These are phyloP conservation scores for Ramularia endophylla DNA, from an alignment of 2,329 filamentous ascomycete genomes.

Conservation along the genomic window DNA sequence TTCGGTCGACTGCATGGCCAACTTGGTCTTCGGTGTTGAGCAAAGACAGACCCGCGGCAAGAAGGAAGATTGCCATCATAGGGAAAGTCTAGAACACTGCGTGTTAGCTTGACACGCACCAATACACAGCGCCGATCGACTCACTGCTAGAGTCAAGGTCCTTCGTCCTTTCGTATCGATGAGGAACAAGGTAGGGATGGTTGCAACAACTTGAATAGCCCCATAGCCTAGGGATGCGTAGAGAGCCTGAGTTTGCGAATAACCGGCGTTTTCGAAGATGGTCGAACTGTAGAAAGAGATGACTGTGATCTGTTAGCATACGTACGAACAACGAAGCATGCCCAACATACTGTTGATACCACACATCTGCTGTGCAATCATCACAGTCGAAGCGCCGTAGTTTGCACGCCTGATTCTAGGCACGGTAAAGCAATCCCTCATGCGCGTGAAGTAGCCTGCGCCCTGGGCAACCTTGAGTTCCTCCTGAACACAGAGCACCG, in stretches of 20 bases:
- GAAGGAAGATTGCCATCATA: slow-evolving; percentile 44
- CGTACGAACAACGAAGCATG: neutral
- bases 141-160: slow-evolving; percentile 30
- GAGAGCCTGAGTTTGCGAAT: slow-evolving; percentile 32
- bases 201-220: slow-evolving; percentile 41
- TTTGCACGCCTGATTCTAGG: slow-evolving; percentile 43
- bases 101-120: slow-evolving; percentile 12
- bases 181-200: slow-evolving; percentile 40
- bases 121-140: slow-evolving; percentile 1
- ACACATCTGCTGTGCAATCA: slow-evolving; percentile 33
- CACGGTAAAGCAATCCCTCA: slow-evolving; percentile 45
- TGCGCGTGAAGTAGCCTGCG: slow-evolving; percentile 37
- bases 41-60: slow-evolving; percentile 43
- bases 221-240: slow-evolving; percentile 41
- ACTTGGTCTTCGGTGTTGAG: slow-evolving; percentile 22
- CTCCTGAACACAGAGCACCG: slow-evolving; percentile 18
- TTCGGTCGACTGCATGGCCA: slow-evolving; percentile 4
- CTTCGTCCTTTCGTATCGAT: slow-evolving; percentile 43
- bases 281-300: slow-evolving; percentile 35
- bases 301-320: slow-evolving; percentile 19
- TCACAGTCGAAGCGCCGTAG: slow-evolving; percentile 31
- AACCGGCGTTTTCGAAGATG: slow-evolving; percentile 34
- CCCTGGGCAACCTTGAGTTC: slow-evolving; percentile 32
- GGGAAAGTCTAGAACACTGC: slow-evolving; percentile 42
- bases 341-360: slow-evolving; percentile 27